Percentiles rank a stretch among this genome's conserved stretches.
These are phyloP conservation scores for Abrus pulchellus DNA, from an alignment of 306 rosid species.

Conservation along the genomic window DNA sequence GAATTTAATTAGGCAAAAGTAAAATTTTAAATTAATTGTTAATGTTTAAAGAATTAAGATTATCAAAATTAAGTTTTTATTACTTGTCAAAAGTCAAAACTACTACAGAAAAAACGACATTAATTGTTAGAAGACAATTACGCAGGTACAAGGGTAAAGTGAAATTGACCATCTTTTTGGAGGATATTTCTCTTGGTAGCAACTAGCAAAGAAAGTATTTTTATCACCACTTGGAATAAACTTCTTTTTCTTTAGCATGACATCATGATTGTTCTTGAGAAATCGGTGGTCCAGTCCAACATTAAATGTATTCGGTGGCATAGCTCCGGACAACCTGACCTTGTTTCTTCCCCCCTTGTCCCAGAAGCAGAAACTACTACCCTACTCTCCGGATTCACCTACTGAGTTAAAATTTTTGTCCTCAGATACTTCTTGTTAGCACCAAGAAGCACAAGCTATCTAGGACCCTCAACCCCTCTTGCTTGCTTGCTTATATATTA, in stretches of 20 bases:
- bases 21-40: too few relatives aligned
- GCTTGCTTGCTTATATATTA: not conserved
- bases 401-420: not conserved
- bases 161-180: not conserved
- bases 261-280: not conserved
- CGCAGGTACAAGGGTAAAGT: not conserved
- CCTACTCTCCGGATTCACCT: conserved; percentile 7
- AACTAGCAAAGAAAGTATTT: not conserved
- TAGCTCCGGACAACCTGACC: conserved; percentile 1
- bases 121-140: too few relatives aligned
- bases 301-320: conserved; percentile 37
- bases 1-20: too few relatives aligned
- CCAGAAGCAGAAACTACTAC: not conserved
- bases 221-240: not conserved
- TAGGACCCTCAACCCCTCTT: not conserved
- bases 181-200: not conserved
- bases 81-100: too few relatives aligned
- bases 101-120: too few relatives aligned
- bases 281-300: conserved; percentile 44
- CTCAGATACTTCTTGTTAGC: not conserved
- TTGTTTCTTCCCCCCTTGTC: not conserved
- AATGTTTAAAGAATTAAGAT: too few relatives aligned
- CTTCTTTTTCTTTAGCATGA: not conserved
- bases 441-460: too few relatives aligned
- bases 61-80: too few relatives aligned